Base-by-base conservation (phyloP, 352 stramenopile genomes). In the Thalassiosira hispida region DNA sequence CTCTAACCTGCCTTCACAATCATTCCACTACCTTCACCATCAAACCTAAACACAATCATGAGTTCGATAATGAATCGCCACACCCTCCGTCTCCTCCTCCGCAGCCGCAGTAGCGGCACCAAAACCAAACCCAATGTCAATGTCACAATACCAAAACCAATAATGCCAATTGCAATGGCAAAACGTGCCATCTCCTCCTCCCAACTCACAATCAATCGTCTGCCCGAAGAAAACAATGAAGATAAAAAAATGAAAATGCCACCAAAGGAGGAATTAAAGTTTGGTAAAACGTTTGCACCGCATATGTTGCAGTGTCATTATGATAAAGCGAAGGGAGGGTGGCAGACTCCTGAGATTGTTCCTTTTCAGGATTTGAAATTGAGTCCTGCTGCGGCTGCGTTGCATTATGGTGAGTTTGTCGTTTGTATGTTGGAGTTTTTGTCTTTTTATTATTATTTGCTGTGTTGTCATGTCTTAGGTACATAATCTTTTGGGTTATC, bases 281-380 rank as follows among this genome's bases (percentile, higher is more conserved):
- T 98, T 84, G 97, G 97, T 63, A 97, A 95, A 65, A 96, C 93
- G 5, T 97, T 99, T 85, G 95, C 95, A 20, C 96, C 98, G 85
- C 96, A 98, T 89, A 98, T 99, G 96, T 87, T 99, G n/a, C 93
- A 96, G 70, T 90, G 98, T 29, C 93, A 98, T 81, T 98, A 95
- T 52, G 75, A 91, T 72, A 90, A 89, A 65, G 76, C 90, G 25
- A 90, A 91, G 29, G 77, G 77, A 51, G 69, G 70, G 16, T 99
- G 97, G 97, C 73, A 87, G 52, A 87, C 85, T 51, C 96, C 96
- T 8, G 78, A 93, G 35, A 98, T 99, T 83, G 87, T 89, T 25
- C 95, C 95, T 44, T 98, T 97, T 77, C 91, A 95, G 16, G 87
- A 96, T 72, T 88, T 99, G n/a, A 68, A 74, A 1, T 91, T 98